phyloP scores from a whole-genome alignment of 1,284 basidiomycete species.

The Phenoliferia sp. region DNA sequence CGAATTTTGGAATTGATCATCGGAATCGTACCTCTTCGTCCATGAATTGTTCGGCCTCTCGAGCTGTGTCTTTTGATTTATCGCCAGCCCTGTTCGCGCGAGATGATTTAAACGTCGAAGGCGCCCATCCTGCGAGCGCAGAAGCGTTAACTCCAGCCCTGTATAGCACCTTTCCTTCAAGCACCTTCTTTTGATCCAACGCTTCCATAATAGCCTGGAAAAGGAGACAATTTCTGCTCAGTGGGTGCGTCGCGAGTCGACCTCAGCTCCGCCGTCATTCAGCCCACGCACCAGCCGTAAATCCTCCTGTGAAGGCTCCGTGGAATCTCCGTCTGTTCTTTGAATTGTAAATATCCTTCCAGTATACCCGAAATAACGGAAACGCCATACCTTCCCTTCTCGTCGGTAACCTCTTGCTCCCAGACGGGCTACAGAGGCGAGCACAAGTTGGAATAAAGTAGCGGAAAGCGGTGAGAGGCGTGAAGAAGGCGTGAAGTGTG shows the following conservation, averaged over 20 bases:
- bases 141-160: not conserved
- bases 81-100: conserved; percentile 57
- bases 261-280: not conserved
- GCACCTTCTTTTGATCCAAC: conserved; percentile 91
- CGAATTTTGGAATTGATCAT: too few relatives aligned
- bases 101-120: conserved; percentile 83
- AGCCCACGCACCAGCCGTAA: conserved; percentile 57
- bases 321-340: conserved; percentile 63
- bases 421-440: conserved; percentile 59
- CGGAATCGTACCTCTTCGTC: conserved; percentile 86
- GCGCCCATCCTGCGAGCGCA: conserved; percentile 72
- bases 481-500: not conserved
- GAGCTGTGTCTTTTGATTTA: conserved; percentile 51
- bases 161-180: conserved; percentile 25
- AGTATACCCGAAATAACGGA: too few relatives aligned
- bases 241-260: not conserved
- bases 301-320: conserved; percentile 97
- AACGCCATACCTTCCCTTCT: conserved; percentile 65
- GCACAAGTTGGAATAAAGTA: not conserved
- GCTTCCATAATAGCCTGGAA: conserved; percentile 71
- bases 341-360: not conserved
- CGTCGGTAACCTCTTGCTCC: conserved; percentile 90
- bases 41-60: conserved; percentile 76
- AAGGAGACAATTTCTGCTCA: not conserved
- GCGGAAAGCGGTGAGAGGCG: not conserved